phyloP scores from a whole-genome alignment of 2,329 filamentous ascomycete genomes.

The Paraphaeosphaeria minitans region DNA sequence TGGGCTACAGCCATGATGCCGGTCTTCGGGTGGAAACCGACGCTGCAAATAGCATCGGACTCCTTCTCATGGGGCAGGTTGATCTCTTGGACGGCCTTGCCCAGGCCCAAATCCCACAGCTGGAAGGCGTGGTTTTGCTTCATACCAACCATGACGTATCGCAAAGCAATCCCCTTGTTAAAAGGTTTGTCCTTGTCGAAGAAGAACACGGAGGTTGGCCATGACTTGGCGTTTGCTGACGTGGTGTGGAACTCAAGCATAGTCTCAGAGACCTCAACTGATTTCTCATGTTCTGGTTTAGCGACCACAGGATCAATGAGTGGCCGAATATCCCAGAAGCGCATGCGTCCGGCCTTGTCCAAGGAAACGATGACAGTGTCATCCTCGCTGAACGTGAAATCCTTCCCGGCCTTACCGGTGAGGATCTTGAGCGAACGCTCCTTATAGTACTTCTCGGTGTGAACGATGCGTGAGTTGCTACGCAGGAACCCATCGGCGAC shows the following conservation, averaged over 20 bases:
- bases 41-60: constrained; percentile 96
- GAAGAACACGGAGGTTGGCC: constrained; percentile 94
- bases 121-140: constrained; percentile 99
- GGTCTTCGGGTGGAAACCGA: constrained; percentile 89
- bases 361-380: constrained; percentile 92
- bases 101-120: constrained; percentile 94
- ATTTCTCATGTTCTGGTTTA: constrained; percentile 47
- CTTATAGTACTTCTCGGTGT: constrained; percentile 84
- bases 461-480: constrained; percentile 65
- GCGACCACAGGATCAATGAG: constrained; percentile 62
- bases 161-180: constrained; percentile 83
- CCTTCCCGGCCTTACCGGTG: constrained; percentile 96
- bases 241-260: constrained; percentile 86
- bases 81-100: constrained; percentile 95
- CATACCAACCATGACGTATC: constrained; percentile 96
- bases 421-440: constrained; percentile 92
- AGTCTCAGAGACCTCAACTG: constrained; percentile 82
- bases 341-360: constrained; percentile 93
- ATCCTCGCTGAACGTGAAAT: constrained; percentile 97
- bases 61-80: constrained; percentile 96
- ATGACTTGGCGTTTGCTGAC: constrained; percentile 87
- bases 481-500: constrained; percentile 60
- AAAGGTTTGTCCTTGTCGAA: constrained; percentile 96
- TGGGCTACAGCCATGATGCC: constrained; percentile 95
- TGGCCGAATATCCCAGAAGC: constrained; percentile 96